phyloP scores from a whole-genome alignment of 2,329 filamentous ascomycete genomes.

The Colletotrichum sp. region DNA sequence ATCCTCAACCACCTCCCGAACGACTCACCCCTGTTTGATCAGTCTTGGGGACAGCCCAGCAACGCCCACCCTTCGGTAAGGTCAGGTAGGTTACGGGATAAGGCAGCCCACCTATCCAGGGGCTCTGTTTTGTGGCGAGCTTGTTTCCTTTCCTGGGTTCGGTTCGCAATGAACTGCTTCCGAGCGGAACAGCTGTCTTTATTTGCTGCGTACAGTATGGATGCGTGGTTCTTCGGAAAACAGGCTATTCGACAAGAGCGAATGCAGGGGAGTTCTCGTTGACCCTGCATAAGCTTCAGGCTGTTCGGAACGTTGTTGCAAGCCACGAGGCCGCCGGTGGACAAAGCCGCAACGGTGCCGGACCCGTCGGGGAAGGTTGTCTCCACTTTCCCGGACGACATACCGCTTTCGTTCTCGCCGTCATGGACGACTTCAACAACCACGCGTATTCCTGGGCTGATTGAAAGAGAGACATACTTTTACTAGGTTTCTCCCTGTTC shows the following conservation, averaged over 20 bases:
- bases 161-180: background rate
- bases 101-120: background rate
- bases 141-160: background rate
- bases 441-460: background rate
- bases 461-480: background rate
- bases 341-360: background rate
- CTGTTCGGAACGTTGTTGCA: background rate
- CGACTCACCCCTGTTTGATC: background rate
- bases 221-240: background rate
- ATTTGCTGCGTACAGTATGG: background rate
- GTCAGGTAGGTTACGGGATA: background rate
- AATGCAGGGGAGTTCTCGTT: background rate
- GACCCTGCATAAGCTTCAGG: background rate
- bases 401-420: background rate
- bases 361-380: background rate
- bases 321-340: background rate
- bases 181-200: background rate
- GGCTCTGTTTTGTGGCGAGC: background rate
- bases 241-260: fast-evolving
- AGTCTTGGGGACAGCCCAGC: background rate
- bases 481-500: background rate
- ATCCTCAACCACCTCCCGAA: slow-evolving; percentile 1
- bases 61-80: background rate
- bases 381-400: background rate
- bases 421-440: background rate